These are phyloP conservation scores for Zygoascus sp. DNA, from an alignment of 1,139 yeast genomes.

Conservation along the genomic window DNA sequence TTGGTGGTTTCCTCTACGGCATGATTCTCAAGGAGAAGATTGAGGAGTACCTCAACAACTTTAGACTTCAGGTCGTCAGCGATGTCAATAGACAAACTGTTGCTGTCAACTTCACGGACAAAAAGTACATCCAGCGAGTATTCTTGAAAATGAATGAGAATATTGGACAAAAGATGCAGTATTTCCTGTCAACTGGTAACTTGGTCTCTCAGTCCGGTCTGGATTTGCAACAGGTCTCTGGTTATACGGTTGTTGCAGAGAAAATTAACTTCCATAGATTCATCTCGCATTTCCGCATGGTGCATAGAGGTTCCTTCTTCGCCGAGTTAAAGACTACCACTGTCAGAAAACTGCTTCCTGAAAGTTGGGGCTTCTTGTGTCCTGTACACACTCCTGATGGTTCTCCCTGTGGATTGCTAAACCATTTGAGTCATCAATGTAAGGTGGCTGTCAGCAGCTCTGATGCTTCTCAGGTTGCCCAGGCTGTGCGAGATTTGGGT, in stretches of 20 bases:
- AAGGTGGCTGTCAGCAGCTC: slow-evolving; percentile 70
- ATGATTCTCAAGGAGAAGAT: slow-evolving; percentile 95
- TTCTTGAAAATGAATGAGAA: slow-evolving; percentile 81
- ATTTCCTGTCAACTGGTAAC: slow-evolving; percentile 94
- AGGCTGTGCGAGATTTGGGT: slow-evolving; percentile 67
- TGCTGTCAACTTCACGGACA: slow-evolving; percentile 78
- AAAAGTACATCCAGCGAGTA: slow-evolving; percentile 76
- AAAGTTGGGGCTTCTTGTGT: slow-evolving; percentile 98
- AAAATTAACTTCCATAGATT: slow-evolving; percentile 96
- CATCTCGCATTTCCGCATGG: slow-evolving; percentile 97
- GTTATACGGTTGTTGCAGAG: slow-evolving; percentile 98
- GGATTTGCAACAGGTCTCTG: slow-evolving; percentile 96
- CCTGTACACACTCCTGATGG: slow-evolving; percentile 99
- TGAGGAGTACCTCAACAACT: slow-evolving; percentile 79
- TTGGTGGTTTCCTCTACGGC: slow-evolving; percentile 95
- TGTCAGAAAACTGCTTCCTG: slow-evolving; percentile 93
- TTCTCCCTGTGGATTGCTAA: slow-evolving; percentile 96
- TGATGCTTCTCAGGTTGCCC: slow-evolving; percentile 70
- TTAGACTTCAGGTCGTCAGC: slow-evolving; percentile 68
- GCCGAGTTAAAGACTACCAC: slow-evolving; percentile 97
- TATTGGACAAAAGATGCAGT: slow-evolving; percentile 90
- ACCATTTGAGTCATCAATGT: slow-evolving; percentile 96
- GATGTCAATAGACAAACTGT: slow-evolving; percentile 71
- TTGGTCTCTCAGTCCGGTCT: slow-evolving; percentile 94
- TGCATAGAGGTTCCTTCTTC: slow-evolving; percentile 98